phyloP scores from a whole-genome alignment of 2,329 filamentous ascomycete species.

The Talaromyces sp. region DNA sequence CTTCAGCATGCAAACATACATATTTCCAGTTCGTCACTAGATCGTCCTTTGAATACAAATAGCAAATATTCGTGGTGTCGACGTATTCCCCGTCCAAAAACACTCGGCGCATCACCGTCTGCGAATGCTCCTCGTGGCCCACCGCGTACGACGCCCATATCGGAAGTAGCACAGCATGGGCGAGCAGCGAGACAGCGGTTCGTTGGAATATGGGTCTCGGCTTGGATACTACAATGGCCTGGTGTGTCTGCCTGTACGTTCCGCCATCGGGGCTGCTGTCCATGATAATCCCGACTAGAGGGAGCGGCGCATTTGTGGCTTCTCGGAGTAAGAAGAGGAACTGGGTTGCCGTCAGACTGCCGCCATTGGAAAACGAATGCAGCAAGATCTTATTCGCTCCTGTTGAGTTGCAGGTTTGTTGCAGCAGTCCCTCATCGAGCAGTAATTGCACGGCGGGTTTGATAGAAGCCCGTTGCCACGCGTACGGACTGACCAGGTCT shows the following conservation, averaged over 20 bases:
- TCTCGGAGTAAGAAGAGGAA: slow-evolving; percentile 14
- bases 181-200: neutral
- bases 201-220: neutral
- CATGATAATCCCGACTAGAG: slow-evolving; percentile 17
- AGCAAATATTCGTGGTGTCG: neutral
- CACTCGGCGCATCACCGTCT: slow-evolving; percentile 3
- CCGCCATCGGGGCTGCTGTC: slow-evolving; percentile 24
- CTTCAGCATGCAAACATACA: slow-evolving; percentile 5
- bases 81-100: slow-evolving; percentile 3
- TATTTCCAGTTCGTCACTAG: slow-evolving; percentile 3
- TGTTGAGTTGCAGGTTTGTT: neutral
- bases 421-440: neutral
- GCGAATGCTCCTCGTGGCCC: slow-evolving; percentile 1
- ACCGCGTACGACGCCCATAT: neutral
- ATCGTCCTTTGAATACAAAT: slow-evolving; percentile 6
- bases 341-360: slow-evolving; percentile 19
- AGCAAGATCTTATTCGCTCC: slow-evolving; percentile 15
- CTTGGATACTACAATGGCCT: slow-evolving; percentile 10
- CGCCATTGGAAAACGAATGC: slow-evolving; percentile 31
- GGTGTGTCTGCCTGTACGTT: slow-evolving; percentile 13
- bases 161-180: neutral
- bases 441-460: slow-evolving; percentile 7
- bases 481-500: slow-evolving; percentile 14
- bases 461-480: slow-evolving; percentile 5
- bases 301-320: slow-evolving; percentile 9